These are phyloP conservation scores for Cornus suecica DNA, from an alignment of 148 eudicot species.

Conservation along the genomic window DNA sequence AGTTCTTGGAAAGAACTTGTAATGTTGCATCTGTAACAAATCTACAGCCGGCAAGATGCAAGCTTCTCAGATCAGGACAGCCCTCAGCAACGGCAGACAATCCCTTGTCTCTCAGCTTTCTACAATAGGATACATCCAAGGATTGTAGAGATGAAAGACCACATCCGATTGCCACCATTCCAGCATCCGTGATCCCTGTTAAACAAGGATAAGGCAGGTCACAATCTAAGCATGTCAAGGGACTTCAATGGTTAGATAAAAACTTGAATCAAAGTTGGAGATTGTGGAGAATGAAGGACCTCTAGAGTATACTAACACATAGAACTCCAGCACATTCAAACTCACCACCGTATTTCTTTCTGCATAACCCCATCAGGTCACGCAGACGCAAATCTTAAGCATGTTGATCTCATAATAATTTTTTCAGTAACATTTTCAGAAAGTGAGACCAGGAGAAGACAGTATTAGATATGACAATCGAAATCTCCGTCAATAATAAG, in stretches of 20 bases:
- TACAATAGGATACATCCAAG: constrained; percentile 79
- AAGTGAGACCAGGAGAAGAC: not conserved
- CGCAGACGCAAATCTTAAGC: not conserved
- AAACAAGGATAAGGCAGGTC: constrained; percentile 11
- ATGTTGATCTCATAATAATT: not conserved
- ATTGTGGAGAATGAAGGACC: not conserved
- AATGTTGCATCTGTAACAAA: constrained; percentile 58
- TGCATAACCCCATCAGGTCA: not conserved
- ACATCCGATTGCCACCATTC: constrained; percentile 62
- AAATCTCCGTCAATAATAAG: not conserved
- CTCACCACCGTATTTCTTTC: not conserved
- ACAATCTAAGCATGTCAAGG: constrained; percentile 1
- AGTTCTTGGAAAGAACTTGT: constrained; percentile 55
- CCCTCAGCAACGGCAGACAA: constrained; percentile 72
- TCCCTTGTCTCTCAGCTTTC: constrained; percentile 79
- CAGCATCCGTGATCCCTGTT: constrained; percentile 80
- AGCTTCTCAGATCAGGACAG: constrained; percentile 65
- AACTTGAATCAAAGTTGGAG: too few species aligned
- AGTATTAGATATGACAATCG: not conserved
- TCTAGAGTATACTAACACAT: not conserved
- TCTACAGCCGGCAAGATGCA: constrained; percentile 78
- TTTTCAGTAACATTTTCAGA: not conserved
- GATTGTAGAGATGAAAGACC: constrained; percentile 61
- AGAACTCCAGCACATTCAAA: not conserved
- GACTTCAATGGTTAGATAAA: too few species aligned